Evolutionary conservation across 208 protist genomes (phyloP).

Genomic region (Novymonas esmeraldas): DNA sequence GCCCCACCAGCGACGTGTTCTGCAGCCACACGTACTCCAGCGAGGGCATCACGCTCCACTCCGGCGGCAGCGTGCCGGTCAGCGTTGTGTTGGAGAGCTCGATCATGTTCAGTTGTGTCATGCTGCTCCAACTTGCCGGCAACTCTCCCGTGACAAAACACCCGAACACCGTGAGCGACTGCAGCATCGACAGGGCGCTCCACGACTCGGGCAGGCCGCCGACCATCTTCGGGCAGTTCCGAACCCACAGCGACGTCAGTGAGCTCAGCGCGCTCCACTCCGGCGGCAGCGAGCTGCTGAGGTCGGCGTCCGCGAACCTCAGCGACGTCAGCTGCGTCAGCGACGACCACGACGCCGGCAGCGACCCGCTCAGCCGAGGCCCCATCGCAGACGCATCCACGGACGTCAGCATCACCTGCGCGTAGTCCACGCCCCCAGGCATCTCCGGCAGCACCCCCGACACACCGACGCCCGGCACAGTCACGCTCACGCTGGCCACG

Average conservation of each 20-base stretch:
- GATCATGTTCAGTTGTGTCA: too few relatives aligned
- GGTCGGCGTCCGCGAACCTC: neutral
- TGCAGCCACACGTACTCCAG: neutral
- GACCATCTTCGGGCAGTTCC: neutral
- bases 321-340: neutral
- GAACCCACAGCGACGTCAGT: neutral
- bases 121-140: too few relatives aligned
- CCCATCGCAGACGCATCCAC: slow-evolving; percentile 2
- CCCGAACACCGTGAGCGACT: neutral
- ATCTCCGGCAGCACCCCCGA: slow-evolving; percentile 12
- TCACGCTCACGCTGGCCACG: neutral
- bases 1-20: neutral
- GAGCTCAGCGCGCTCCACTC: neutral
- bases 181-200: neutral
- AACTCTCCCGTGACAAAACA: too few relatives aligned
- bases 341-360: neutral
- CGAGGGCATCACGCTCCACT: neutral
- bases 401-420: neutral
- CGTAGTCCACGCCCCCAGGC: slow-evolving; percentile 9
- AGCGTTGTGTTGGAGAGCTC: too few relatives aligned
- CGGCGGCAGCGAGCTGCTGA: slow-evolving; percentile 8
- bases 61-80: neutral
- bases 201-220: neutral
- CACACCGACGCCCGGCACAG: too few relatives aligned
- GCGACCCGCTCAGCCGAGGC: neutral